Conservation (phyloP, 2,329 filamentous ascomycete genomes). For the Diaporthe sp. region DNA sequence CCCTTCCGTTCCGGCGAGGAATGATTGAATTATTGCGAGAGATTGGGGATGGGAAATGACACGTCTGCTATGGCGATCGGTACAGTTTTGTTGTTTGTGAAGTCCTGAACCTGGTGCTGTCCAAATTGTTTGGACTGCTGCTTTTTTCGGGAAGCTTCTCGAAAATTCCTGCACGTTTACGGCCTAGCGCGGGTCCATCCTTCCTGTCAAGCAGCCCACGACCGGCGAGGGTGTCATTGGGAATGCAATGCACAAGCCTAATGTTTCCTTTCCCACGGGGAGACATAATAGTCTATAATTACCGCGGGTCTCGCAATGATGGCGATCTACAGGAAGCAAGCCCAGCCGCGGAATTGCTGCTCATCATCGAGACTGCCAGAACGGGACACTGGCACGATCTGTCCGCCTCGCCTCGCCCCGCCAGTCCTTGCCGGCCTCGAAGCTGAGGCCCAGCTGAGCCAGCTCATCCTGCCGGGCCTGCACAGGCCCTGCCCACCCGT, state of each 20-base stretch:
- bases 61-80: slow-evolving; percentile 9
- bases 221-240: background rate
- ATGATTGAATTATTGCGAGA: slow-evolving; percentile 23
- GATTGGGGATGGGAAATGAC: background rate
- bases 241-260: slow-evolving; percentile 1
- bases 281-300: background rate
- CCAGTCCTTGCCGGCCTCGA: background rate
- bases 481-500: slow-evolving; percentile 15
- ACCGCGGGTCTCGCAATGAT: slow-evolving; percentile 21
- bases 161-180: slow-evolving; percentile 51
- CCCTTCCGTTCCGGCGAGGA: background rate
- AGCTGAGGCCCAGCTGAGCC: slow-evolving; percentile 9
- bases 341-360: slow-evolving; percentile 13
- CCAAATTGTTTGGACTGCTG: slow-evolving; percentile 40
- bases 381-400: background rate
- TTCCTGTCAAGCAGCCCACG: slow-evolving; percentile 17
- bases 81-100: slow-evolving; percentile 21
- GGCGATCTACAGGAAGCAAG: slow-evolving; percentile 10
- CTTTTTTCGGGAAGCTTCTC: slow-evolving; percentile 51
- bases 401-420: background rate
- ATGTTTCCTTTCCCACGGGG: slow-evolving; percentile 11
- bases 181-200: slow-evolving; percentile 45
- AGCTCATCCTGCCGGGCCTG: slow-evolving; percentile 19
- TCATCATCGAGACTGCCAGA: slow-evolving; percentile 3
- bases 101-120: background rate